Base-by-base conservation (phyloP, 108 stramenopile genomes). In the Conticribra guillardii region DNA sequence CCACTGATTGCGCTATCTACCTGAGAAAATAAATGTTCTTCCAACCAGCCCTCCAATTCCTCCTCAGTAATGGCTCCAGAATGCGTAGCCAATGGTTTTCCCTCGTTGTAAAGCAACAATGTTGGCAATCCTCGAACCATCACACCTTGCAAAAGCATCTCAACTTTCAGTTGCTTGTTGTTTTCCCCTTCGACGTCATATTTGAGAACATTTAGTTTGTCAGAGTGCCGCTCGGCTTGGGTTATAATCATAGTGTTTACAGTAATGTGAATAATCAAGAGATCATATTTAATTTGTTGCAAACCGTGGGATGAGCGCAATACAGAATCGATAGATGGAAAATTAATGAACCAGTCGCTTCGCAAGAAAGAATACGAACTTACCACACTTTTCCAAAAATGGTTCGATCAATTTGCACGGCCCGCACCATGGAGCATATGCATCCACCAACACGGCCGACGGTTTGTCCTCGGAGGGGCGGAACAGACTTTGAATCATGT, bases 341-440 rank as follows among this genome's bases (percentile, higher is more conserved):
- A n/a, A n/a, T n/a, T n/a, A n/a, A n/a, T n/a, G n/a, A n/a, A n/a
- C n/a, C n/a, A n/a, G n/a, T n/a, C n/a, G n/a, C n/a, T n/a, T n/a
- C n/a, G n/a, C n/a, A n/a, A n/a, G n/a, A n/a, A n/a, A n/a, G n/a
- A n/a, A n/a, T n/a, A n/a, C n/a, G n/a, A n/a, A 57, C 76, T 76
- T 31, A 76, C 76, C 86, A 46, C 72, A 84, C 23, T 82, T 59
- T 9, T 63, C 58, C 44, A 87, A 41, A 27, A 74, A 56, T 14
- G 87, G 87, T 50, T 88, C 87, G 37, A 88, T 88, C 48, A 88
- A 57, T 69, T 84, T 85, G 46, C 87, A 88, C 4, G 87, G 87
- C 0, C 87, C 87, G 47, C 87, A 88, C 82, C 82, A 86, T 9
- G 53, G 50, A 37, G 85, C 77, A 51, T 52, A 78, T 15, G 69